phyloP scores from a whole-genome alignment of 495 filamentous ascomycete genomes.

The Immersiella caudata region DNA sequence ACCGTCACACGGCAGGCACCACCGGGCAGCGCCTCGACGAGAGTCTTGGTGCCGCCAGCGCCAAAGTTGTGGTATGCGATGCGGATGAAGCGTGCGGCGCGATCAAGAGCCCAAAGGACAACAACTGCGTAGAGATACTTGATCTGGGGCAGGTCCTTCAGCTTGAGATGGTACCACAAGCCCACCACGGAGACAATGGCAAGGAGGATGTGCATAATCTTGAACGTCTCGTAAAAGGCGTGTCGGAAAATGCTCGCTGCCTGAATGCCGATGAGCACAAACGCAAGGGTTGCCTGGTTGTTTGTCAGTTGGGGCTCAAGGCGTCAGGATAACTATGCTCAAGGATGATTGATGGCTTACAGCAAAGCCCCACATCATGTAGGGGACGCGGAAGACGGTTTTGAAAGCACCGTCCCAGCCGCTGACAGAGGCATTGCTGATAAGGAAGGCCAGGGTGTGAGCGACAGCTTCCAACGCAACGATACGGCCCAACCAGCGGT shows the following conservation, averaged over 20 bases:
- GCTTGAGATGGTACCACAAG: conserved; percentile 69
- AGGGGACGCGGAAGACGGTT: conserved; percentile 38
- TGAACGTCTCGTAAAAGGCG: conserved; percentile 89
- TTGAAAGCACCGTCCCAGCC: conserved; percentile 52
- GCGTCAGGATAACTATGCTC: not conserved
- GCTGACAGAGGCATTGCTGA: conserved; percentile 31
- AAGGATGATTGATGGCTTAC: conserved; percentile 41
- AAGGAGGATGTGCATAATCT: conserved; percentile 73
- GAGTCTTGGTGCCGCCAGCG: conserved; percentile 56
- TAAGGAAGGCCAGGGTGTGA: conserved; percentile 58
- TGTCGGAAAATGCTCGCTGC: conserved; percentile 77
- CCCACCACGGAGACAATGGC: conserved; percentile 66
- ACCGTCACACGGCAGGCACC: conserved; percentile 72
- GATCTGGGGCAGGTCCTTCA: conserved; percentile 62
- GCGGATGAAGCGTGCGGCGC: conserved; percentile 56
- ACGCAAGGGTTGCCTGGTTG: conserved; percentile 56
- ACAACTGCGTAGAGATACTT: conserved; percentile 64
- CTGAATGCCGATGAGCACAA: conserved; percentile 68
- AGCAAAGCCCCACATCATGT: conserved; percentile 57
- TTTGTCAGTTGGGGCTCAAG: conserved; percentile 25
- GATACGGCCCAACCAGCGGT: conserved; percentile 78
- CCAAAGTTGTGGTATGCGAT: conserved; percentile 72
- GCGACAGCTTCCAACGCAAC: conserved; percentile 66
- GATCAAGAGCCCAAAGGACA: conserved; percentile 67
- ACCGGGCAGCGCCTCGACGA: conserved; percentile 66